Conservation (phyloP, 345 rosid genomes). For the Boechera divaricarpa region DNA sequence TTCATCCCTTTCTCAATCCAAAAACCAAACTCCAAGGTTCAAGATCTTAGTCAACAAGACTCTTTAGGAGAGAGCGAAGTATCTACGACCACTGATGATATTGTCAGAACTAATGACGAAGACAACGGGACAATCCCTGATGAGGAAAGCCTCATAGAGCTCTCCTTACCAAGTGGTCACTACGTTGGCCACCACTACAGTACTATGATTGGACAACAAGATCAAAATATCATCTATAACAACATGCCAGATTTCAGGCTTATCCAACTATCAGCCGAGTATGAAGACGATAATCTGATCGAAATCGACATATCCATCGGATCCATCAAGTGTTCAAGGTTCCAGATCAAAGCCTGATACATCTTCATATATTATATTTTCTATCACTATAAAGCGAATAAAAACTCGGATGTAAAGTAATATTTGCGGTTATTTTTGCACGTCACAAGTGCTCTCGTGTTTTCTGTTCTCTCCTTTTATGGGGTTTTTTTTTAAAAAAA, state of each 20-base stretch:
- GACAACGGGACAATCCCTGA: constrained; percentile 63
- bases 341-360: constrained; percentile 63
- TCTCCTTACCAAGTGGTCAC: constrained; percentile 71
- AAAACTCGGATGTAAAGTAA: constrained; percentile 15
- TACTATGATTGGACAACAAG: constrained; percentile 31
- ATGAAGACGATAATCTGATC: constrained; percentile 83
- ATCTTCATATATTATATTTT: not conserved
- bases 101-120: not conserved
- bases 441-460: constrained; percentile 16
- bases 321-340: constrained; percentile 77
- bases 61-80: constrained; percentile 30
- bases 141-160: constrained; percentile 78
- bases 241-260: constrained; percentile 43
- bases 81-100: not conserved
- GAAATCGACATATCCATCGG: constrained; percentile 88
- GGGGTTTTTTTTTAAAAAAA: constrained; percentile 3
- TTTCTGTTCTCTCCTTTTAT: constrained; percentile 13
- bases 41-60: constrained; percentile 38
- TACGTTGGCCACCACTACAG: constrained; percentile 45
- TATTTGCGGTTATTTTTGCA: constrained; percentile 29
- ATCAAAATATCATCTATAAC: constrained; percentile 25
- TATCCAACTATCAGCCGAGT: constrained; percentile 61
- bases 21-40: constrained; percentile 39
- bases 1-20: constrained; percentile 37
- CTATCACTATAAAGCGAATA: constrained; percentile 6